Conservation (phyloP, 345 rosid genomes). For the Orychophragmus violaceus region DNA sequence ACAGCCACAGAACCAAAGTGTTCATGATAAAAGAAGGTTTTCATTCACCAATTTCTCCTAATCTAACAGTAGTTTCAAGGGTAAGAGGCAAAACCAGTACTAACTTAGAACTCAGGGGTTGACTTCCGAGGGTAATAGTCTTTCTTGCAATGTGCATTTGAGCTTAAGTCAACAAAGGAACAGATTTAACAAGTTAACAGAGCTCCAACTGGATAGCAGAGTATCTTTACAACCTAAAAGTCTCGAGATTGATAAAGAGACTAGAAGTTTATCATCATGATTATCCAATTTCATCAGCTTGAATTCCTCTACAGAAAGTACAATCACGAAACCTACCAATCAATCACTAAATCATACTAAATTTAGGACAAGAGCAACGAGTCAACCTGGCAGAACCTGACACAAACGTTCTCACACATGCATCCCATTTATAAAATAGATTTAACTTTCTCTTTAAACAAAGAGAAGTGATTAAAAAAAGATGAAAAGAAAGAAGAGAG, state of each 20-base stretch:
- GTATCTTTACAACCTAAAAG: neutral
- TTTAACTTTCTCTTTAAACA: too few species aligned
- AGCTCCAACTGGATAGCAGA: neutral
- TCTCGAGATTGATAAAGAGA: neutral
- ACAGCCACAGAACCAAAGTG: neutral
- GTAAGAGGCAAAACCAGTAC: neutral
- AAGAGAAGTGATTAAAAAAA: too few species aligned
- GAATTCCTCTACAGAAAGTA: neutral
- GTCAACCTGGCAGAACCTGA: neutral
- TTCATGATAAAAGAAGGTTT: neutral
- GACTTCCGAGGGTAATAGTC: constrained; percentile 6
- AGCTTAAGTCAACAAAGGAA: neutral
- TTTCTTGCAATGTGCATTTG: neutral
- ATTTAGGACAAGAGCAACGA: neutral
- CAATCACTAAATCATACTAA: neutral
- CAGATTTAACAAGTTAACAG: neutral
- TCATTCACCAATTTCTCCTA: neutral
- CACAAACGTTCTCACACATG: too few species aligned
- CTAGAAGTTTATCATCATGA: neutral
- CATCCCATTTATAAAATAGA: too few species aligned
- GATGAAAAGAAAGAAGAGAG: too few species aligned
- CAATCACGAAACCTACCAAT: neutral
- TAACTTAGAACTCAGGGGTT: neutral
- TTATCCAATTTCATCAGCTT: neutral
- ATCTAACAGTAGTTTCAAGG: neutral